Evolutionary conservation across 139 green algal species (phyloP), one percentile per base, ranked within the genome.

Genomic region (Picochlorum sp.): DNA sequence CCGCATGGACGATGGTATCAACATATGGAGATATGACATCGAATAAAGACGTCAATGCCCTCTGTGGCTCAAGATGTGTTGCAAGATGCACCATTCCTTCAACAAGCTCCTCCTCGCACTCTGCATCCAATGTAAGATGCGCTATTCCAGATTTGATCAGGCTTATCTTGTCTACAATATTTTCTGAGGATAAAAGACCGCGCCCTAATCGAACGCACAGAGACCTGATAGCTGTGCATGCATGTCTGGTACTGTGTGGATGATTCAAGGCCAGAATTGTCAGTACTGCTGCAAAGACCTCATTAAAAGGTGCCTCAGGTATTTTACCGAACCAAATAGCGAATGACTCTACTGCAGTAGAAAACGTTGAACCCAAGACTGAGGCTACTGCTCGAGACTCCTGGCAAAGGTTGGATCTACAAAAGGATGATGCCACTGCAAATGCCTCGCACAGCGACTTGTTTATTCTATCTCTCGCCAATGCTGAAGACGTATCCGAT

Each of bases 271-370:
- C 11, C 47, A 54, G 47, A 54, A 59, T 18, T 30, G 20, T 18
- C 20, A 59, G 20, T 18, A 11, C 18, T 50, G 65, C 52, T n/a
- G 41, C 41, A 24, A 71, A 54, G 8, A 65, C 58, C 15, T 51
- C 57, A 59, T 67, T 16, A 37, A 79, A 24, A 44, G 60, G 67
- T 41, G 23, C 47, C 16, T 28, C 58, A 10, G 34, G 20, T 15
- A 37, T 45, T 47, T 50, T 55, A 3, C 70, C 76, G 68, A 90
- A 81, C 83, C 83, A 90, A 14, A 68, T 44, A 2, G 77, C 73
- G 45, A 85, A 90, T 10, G 60, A 50, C 2, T 77, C 83, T 23
- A 86, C 32, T 24, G 81, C 34, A 10, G 37, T 44, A 57, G 55
- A 76, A 14, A 73, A 62, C 3, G 67, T 76, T 30, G 13, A 26